These are phyloP conservation scores for Phascolomyces articulosus DNA, from an alignment of 371 early-diverging fungal species.

Conservation along the genomic window DNA sequence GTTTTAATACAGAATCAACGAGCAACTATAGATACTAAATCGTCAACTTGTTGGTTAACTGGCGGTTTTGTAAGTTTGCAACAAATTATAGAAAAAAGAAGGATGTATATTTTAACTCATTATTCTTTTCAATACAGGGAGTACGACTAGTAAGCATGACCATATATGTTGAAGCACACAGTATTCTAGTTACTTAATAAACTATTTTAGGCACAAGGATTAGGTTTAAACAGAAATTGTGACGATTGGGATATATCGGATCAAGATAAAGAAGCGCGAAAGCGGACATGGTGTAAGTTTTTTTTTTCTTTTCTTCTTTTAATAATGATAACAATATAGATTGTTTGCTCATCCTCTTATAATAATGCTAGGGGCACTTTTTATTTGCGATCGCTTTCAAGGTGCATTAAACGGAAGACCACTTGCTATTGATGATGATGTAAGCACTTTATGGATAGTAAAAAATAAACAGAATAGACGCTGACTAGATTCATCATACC, in stretches of 20 bases:
- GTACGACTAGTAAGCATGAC: not conserved
- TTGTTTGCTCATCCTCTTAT: too few relatives aligned
- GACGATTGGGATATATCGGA: constrained; percentile 51
- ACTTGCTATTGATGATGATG: constrained; percentile 46
- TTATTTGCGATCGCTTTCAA: constrained; percentile 46
- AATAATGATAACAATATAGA: too few relatives aligned
- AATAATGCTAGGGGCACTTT: constrained; percentile 41
- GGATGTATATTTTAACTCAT: too few relatives aligned
- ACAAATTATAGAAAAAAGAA: constrained; percentile 20
- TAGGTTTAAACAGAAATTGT: constrained; percentile 46
- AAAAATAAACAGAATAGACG: too few relatives aligned
- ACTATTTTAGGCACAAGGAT: constrained; percentile 32
- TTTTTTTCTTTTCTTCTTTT: not conserved
- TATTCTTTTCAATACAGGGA: not conserved
- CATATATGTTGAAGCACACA: not conserved
- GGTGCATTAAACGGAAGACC: constrained; percentile 47
- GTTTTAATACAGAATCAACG: constrained; percentile 49
- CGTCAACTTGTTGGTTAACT: constrained; percentile 47
- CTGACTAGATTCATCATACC: too few relatives aligned
- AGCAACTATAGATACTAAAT: constrained; percentile 45
- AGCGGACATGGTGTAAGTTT: constrained; percentile 43
- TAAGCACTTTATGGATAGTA: constrained; percentile 7
- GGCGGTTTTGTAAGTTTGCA: constrained; percentile 31
- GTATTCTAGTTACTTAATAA: too few relatives aligned
- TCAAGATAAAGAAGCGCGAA: constrained; percentile 44